phyloP scores from a whole-genome alignment of 192 early-diverging fungal genomes.

The Backusella australiensis region DNA sequence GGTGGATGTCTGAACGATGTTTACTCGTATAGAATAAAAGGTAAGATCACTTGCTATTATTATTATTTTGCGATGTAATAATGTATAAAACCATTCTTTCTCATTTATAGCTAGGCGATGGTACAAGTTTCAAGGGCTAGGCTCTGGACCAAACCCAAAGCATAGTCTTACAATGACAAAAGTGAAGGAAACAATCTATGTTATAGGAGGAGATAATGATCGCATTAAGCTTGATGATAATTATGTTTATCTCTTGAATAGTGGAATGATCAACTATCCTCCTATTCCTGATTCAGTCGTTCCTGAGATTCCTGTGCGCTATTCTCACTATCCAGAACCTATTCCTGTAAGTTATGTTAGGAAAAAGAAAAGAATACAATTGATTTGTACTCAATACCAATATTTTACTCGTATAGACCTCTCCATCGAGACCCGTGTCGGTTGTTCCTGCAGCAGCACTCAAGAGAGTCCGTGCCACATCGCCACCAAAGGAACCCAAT shows the following conservation, averaged over 20 bases:
- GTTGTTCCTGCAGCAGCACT: slow-evolving; percentile 25
- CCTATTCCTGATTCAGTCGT: slow-evolving; percentile 12
- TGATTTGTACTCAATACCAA: not conserved
- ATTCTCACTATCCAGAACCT: not conserved
- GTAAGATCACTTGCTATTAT: slow-evolving; percentile 21
- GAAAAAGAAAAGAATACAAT: not conserved
- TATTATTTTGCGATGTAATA: not conserved
- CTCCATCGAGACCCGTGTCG: slow-evolving; percentile 2
- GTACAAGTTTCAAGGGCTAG: slow-evolving; percentile 45
- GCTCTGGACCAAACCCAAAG: slow-evolving; percentile 37
- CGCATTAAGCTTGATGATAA: slow-evolving; percentile 15
- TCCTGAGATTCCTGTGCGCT: not conserved
- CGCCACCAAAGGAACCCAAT: slow-evolving; percentile 12
- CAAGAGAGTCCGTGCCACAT: slow-evolving; percentile 13
- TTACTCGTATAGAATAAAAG: slow-evolving; percentile 46
- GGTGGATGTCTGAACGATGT: slow-evolving; percentile 45
- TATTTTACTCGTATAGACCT: not conserved
- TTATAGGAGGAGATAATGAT: slow-evolving; percentile 51
- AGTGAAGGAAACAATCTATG: slow-evolving; percentile 43
- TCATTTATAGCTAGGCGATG: slow-evolving; percentile 32
- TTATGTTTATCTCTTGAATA: slow-evolving; percentile 40
- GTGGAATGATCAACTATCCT: slow-evolving; percentile 48
- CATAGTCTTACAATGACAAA: slow-evolving; percentile 42
- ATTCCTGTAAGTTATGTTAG: not conserved
- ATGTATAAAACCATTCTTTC: not conserved